Evolutionary conservation across 495 filamentous ascomycete genomes (phyloP), one percentile per base, ranked within the genome.

Genomic region (Umbilicaria muhlenbergii): DNA sequence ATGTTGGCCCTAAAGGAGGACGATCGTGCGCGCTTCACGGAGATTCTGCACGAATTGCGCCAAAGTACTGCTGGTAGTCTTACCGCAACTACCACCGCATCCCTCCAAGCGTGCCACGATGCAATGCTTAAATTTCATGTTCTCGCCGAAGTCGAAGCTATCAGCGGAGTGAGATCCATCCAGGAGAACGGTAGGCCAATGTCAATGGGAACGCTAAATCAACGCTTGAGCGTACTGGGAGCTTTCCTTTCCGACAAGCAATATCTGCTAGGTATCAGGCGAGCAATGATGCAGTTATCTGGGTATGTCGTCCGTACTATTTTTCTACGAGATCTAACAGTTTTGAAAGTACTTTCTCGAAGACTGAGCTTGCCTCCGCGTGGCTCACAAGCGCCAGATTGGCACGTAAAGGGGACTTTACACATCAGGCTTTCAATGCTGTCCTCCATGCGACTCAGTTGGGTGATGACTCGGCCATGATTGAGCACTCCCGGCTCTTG

Each of bases 401-500:
- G 34, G 86, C 86, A 18, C 74, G 92, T 41, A 95, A 96, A 60
- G 72, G 77, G 12, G 78, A 80, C 41, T 81, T 82, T 34, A 80
- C 77, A 41, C 77, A 84, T 39, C 83, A 86, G 47, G 86, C 91
- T 7, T 94, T 91, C 67, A 86, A 92, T 61, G 85, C 89, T 16
- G 85, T 95, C 43, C 70, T 94, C 17, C 84, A 92, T 62, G 89
- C 92, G 19, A 78, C 83, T 11, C 71, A 80, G 48, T 72, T 94
- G 19, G 85, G 86, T 18, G 84, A 91, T 51, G 71, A 77, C 39
- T 81, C 85, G 10, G 84, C 91, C 33, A 85, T 80, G 32, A 85
- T 95, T 47, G 92, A 99, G 56, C 86, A 99, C 59, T 83, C 91
- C 6, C 72, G 82, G 41, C 72, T 96, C 35, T 64, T 96, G n/a